A percentile compares a stretch with the other conserved stretches of the same genome.
Conservation (phyloP, 768 basidiomycete species). For the Hygrocybe coccinea region DNA sequence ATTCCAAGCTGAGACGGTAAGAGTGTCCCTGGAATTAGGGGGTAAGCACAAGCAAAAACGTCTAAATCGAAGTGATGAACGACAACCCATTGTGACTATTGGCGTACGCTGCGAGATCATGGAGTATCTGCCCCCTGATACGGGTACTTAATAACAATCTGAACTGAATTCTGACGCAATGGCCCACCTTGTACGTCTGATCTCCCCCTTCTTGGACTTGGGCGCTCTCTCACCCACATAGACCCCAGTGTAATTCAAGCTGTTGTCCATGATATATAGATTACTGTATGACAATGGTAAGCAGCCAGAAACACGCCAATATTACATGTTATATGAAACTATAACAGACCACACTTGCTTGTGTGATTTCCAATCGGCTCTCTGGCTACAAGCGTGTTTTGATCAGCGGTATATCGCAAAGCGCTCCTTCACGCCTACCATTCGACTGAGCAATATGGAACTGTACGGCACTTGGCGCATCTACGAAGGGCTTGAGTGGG, state of each 20-base stretch:
- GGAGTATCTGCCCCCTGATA: no score
- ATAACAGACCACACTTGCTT: slow-evolving; percentile 13
- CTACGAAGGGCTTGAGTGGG: slow-evolving; percentile 12
- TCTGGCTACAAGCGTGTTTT: slow-evolving; percentile 13
- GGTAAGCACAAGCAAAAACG: no score
- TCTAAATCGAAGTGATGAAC: no score
- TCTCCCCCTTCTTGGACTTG: not conserved
- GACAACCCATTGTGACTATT: no score
- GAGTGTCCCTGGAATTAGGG: no score
- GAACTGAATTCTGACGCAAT: no score
- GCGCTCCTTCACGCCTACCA: slow-evolving; percentile 2
- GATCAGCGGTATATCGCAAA: not conserved
- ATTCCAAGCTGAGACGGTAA: no score
- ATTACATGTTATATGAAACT: no score
- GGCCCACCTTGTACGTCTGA: not conserved
- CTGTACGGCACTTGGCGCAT: slow-evolving; percentile 12
- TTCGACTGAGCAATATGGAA: slow-evolving; percentile 15
- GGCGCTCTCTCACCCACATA: not conserved
- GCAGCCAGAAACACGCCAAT: no score
- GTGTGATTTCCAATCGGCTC: slow-evolving; percentile 9
- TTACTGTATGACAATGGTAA: no score
- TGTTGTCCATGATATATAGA: not conserved
- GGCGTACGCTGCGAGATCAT: no score
- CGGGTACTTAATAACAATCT: no score
- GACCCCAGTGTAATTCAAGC: not conserved